Conservation (phyloP, 306 rosid species). For the Castanea sativa region DNA sequence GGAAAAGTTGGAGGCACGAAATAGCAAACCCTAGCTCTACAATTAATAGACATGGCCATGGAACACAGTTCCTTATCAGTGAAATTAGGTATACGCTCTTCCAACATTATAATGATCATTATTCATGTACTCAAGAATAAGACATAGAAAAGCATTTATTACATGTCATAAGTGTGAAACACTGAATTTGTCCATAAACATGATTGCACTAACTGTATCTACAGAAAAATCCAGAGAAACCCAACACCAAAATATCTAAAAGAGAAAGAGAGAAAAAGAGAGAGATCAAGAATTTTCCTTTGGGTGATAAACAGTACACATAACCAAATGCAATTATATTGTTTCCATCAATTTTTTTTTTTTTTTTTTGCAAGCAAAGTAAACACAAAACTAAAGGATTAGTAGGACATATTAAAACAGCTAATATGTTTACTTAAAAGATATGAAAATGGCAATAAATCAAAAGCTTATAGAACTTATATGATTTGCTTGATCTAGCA, state of each 20-base stretch:
- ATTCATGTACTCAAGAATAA: background rate
- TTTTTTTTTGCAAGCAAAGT: background rate
- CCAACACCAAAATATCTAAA: background rate
- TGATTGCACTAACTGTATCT: background rate
- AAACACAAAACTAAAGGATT: background rate
- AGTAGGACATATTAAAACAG: background rate
- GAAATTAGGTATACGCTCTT: background rate
- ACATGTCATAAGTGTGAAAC: background rate
- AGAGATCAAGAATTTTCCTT: background rate
- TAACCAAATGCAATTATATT: background rate
- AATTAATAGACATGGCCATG: background rate
- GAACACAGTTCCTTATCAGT: background rate
- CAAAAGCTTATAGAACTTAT: constrained; percentile 19
- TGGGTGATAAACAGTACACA: background rate
- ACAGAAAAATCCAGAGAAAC: background rate
- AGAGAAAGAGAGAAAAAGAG: background rate
- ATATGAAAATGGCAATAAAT: background rate
- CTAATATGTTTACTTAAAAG: background rate
- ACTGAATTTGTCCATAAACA: background rate
- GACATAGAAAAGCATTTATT: background rate
- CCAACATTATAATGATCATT: background rate
- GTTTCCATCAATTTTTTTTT: background rate
- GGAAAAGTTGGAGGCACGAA: background rate
- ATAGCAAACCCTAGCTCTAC: constrained; percentile 2
- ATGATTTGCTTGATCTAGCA: constrained; percentile 41